A percentile compares a stretch with the other conserved stretches of the same genome.
phyloP scores from a whole-genome alignment of 129 eudicot genomes.

The Erigeron canadensis region DNA sequence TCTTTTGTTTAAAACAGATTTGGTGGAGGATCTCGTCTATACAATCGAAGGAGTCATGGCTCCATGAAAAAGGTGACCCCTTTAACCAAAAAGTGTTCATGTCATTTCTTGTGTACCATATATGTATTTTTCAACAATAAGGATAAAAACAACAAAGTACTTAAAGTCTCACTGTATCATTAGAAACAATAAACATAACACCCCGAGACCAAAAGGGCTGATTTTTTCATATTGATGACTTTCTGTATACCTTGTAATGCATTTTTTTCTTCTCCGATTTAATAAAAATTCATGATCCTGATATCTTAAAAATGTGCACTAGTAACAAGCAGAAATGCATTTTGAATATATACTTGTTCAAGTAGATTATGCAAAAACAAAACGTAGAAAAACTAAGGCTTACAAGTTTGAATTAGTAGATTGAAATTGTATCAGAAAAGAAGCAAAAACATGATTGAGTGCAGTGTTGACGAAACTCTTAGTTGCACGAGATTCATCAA shows the following conservation, averaged over 20 bases:
- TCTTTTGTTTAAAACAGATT: constrained; percentile 72
- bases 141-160: neutral
- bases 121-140: constrained; percentile 23
- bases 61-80: constrained; percentile 53
- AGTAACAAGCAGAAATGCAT: neutral
- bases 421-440: constrained; percentile 28
- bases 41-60: constrained; percentile 95
- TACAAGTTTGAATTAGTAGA: neutral
- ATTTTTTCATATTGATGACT: constrained; percentile 11
- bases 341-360: neutral
- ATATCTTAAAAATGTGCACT: neutral
- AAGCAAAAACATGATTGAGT: constrained; percentile 66
- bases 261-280: neutral
- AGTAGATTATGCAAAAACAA: neutral
- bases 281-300: constrained; percentile 6
- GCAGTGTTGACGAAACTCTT: constrained; percentile 47
- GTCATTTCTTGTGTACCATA: constrained; percentile 8
- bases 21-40: constrained; percentile 77
- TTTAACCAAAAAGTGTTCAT: neutral
- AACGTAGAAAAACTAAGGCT: neutral
- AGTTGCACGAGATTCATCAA: constrained; percentile 52
- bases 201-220: constrained; percentile 15
- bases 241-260: constrained; percentile 14
- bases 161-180: neutral
- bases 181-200: constrained; percentile 14